Evolutionary conservation across 1,139 yeast genomes (phyloP), one percentile per base, ranked within the genome.

Genomic region (Blastobotrys buckinghamii): DNA sequence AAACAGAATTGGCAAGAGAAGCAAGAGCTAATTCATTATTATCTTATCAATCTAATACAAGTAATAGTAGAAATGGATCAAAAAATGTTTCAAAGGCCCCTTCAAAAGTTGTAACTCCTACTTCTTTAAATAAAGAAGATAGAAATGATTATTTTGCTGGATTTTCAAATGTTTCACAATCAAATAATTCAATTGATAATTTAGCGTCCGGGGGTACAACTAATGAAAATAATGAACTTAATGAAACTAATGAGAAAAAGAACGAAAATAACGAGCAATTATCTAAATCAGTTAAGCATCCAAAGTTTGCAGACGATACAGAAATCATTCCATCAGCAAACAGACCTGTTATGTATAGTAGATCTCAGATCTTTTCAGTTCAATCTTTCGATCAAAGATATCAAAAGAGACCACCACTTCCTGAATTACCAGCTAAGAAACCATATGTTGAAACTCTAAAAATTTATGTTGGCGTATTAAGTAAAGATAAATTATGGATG

Each of bases 401-500:
- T n/a, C 36, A 20, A 5, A 44, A 32, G 16, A 27, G 44, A n/a
- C 10, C 47, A 20, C 48, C 54, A 24, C 51, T 30, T 32, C 55
- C 52, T n/a, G n/a, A 12, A 12, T 6, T 13, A 6, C 9, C 6
- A 34, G 39, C 22, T 13, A 56, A 41, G 42, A 61, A 60, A 51
- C 47, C 61, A 12, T 64, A 52, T 48, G 32, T 44, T 16, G 50
- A 58, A 33, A 56, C 62, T 7, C 53, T 67, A 29, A 54, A 58
- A 1, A 39, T 70, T 2, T 68, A 57, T 53, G 59, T 62, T 16
- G 84, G 85, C 13, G 66, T 79, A 32, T 76, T 74, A 51, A 67
- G 78, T 2, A 55, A 59, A 6, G 82, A 78, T 53, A 67, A 72
- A 49, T 76, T 80, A 78, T 76, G 79, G 77, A 76, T 74, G 77